A percentile compares a stretch with the other conserved stretches of the same genome.
phyloP scores from a whole-genome alignment of 345 rosid genomes.

The Eucalyptus polybractea region DNA sequence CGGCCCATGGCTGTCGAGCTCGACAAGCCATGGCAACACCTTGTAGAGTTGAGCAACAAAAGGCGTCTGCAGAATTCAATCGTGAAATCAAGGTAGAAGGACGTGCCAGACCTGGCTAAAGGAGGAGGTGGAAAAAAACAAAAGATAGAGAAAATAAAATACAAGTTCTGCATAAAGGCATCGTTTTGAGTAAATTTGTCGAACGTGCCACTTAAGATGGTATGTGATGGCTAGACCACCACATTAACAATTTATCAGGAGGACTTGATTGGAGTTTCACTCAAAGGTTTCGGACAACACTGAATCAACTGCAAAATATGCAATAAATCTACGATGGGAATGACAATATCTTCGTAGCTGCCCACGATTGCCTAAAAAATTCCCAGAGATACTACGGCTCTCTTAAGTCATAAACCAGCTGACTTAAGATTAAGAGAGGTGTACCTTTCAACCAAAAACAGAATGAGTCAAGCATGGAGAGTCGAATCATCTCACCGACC shows the following conservation, averaged over 20 bases:
- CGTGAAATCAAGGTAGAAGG: not conserved
- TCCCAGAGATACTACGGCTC: not conserved
- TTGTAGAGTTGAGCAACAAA: not conserved
- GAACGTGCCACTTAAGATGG: not conserved
- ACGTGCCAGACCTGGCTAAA: not conserved
- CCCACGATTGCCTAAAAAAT: not conserved
- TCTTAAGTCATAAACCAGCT: not conserved
- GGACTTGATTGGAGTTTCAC: not conserved
- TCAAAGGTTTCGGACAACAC: not conserved
- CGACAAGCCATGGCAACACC: not conserved
- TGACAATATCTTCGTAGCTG: not conserved
- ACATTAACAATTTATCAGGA: not conserved
- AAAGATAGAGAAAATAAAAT: not conserved
- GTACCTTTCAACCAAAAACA: no score
- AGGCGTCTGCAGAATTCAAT: not conserved
- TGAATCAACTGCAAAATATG: not conserved
- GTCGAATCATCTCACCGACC: not conserved
- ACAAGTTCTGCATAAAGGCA: accelerated
- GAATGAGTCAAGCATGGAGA: not conserved
- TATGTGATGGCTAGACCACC: not conserved
- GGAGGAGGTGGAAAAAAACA: no score
- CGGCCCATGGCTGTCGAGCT: not conserved
- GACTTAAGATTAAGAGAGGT: no score
- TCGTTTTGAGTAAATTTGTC: no score
- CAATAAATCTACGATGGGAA: no score